phyloP scores from a whole-genome alignment of 306 rosid genomes.

The Trifolium subterraneum region DNA sequence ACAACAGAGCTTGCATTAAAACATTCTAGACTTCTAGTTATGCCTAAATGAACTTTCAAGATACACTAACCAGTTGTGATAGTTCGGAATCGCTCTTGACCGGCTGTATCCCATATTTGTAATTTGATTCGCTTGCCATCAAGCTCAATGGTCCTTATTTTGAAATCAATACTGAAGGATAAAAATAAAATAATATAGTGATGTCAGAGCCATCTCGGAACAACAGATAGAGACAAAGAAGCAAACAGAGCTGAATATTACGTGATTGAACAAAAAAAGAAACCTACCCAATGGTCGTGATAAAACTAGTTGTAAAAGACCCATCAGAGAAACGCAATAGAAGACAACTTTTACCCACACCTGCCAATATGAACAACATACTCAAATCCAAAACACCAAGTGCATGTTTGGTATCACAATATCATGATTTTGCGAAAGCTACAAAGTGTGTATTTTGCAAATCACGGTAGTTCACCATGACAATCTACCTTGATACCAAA shows the following conservation, averaged over 20 bases:
- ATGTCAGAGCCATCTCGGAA: slow-evolving; percentile 33
- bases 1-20: slow-evolving; percentile 1
- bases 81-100: slow-evolving; percentile 94
- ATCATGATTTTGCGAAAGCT: neutral
- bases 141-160: slow-evolving; percentile 97
- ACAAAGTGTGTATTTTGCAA: neutral
- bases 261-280: slow-evolving; percentile 15
- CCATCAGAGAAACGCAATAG: slow-evolving; percentile 98
- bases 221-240: slow-evolving; percentile 26
- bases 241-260: slow-evolving; percentile 1
- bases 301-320: slow-evolving; percentile 96
- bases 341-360: slow-evolving; percentile 99
- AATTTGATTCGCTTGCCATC: slow-evolving; percentile 90
- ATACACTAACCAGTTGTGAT: slow-evolving; percentile 87
- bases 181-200: slow-evolving; percentile 31
- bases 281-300: slow-evolving; percentile 91
- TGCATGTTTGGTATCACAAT: neutral
- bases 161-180: slow-evolving; percentile 86
- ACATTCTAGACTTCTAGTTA: slow-evolving; percentile 4
- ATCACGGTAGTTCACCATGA: too few species aligned
- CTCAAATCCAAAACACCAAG: slow-evolving; percentile 21
- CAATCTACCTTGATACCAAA: neutral
- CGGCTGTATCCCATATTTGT: slow-evolving; percentile 99
- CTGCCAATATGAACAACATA: slow-evolving; percentile 55
- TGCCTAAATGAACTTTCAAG: slow-evolving; percentile 3